phyloP scores from a whole-genome alignment of 2,329 filamentous ascomycete species.

The Fusarium camptoceras region DNA sequence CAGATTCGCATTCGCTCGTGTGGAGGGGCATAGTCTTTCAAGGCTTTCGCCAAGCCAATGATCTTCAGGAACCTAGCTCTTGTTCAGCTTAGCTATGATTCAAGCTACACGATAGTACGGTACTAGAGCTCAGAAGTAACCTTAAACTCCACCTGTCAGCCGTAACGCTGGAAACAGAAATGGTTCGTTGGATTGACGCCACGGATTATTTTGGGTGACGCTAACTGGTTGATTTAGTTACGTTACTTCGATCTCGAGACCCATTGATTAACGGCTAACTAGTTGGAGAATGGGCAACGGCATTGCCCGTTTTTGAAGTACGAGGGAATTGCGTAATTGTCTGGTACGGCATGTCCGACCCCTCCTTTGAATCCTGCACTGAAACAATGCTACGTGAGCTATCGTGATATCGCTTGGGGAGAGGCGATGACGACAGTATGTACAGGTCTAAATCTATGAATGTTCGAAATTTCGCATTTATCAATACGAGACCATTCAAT shows the following conservation, averaged over 20 bases:
- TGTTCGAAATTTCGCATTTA: too few relatives aligned
- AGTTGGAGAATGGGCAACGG: fast-evolving
- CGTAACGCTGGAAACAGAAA: background rate
- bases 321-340: background rate
- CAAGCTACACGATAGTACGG: background rate
- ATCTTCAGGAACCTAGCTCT: background rate
- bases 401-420: background rate
- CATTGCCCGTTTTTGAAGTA: background rate
- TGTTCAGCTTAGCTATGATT: background rate
- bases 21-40: background rate
- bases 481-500: background rate
- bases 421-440: background rate
- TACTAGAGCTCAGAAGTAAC: background rate
- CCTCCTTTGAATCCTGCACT: background rate
- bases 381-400: fast-evolving
- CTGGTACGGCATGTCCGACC: background rate
- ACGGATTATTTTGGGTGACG: background rate
- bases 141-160: background rate
- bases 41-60: background rate
- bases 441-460: too few relatives aligned
- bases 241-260: background rate
- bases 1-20: background rate
- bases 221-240: background rate
- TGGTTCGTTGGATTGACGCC: background rate
- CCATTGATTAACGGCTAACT: background rate